Evolutionary conservation across 768 basidiomycete genomes (phyloP).

Genomic region (Filobasidium wieringae): DNA sequence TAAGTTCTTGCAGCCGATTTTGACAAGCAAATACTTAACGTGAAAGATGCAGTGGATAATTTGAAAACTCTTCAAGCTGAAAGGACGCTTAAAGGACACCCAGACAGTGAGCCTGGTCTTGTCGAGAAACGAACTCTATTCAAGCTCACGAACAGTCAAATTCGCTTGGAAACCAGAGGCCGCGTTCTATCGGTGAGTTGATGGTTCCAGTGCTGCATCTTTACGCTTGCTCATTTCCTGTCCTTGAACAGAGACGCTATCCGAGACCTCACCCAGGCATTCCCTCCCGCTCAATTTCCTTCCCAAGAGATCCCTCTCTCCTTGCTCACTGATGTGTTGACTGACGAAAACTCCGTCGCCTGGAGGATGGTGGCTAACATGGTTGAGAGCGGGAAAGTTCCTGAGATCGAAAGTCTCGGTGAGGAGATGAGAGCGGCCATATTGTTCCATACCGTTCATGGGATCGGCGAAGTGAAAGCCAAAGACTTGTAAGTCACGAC

Average conservation of each 20-base stretch:
- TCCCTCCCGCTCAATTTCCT: background rate
- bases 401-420: conserved; percentile 19
- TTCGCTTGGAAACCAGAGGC: background rate
- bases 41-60: background rate
- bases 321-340: background rate
- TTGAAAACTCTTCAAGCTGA: background rate
- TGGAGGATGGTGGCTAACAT: conserved; percentile 28
- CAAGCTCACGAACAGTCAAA: background rate
- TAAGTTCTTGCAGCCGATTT: background rate
- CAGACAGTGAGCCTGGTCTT: background rate
- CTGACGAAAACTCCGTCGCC: conserved; percentile 26
- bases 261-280: background rate
- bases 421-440: conserved; percentile 19
- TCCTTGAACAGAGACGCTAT: background rate
- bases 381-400: conserved; percentile 20
- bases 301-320: background rate
- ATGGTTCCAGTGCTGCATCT: background rate
- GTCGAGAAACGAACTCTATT: background rate
- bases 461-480: conserved; percentile 22
- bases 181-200: background rate
- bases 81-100: background rate
- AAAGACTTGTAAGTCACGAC: conserved; percentile 20
- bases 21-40: background rate
- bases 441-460: conserved; percentile 26
- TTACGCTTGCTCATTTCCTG: background rate